phyloP scores from a whole-genome alignment of 257 asterid species.

The Solanum gandarillasii region DNA sequence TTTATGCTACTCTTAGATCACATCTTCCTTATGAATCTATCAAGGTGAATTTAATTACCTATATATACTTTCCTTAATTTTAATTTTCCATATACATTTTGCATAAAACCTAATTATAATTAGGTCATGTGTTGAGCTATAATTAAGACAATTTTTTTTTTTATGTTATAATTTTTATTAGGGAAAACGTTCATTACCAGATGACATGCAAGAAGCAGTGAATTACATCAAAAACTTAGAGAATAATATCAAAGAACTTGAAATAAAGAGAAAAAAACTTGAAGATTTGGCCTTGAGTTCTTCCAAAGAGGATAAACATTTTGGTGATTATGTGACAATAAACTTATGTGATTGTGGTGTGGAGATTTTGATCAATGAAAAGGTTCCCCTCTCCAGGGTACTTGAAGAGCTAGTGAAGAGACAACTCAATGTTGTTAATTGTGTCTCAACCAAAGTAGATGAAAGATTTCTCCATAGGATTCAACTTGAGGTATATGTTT shows the following conservation, averaged over 20 bases:
- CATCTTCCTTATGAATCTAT: constrained; percentile 10
- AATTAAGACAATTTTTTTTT: neutral
- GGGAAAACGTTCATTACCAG: neutral
- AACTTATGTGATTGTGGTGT: neutral
- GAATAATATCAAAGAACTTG: neutral
- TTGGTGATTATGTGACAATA: neutral
- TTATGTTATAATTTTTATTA: neutral
- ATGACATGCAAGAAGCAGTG: neutral
- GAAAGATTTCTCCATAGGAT: neutral
- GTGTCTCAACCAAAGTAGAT: neutral
- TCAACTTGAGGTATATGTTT: neutral
- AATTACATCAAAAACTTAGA: neutral
- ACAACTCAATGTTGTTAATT: neutral
- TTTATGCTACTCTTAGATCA: constrained; percentile 11
- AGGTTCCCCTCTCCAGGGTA: neutral
- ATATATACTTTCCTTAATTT: neutral
- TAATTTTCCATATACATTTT: neutral
- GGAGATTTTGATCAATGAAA: neutral
- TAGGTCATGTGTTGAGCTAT: neutral
- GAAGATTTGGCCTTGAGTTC: neutral
- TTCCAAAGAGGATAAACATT: neutral
- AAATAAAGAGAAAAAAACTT: neutral
- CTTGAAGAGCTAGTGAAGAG: neutral
- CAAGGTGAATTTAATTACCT: constrained; percentile 5
- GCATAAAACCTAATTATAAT: neutral